These are phyloP conservation scores for Fonsecaea multimorphosa DNA, from an alignment of 2,329 filamentous ascomycete species.

Conservation along the genomic window DNA sequence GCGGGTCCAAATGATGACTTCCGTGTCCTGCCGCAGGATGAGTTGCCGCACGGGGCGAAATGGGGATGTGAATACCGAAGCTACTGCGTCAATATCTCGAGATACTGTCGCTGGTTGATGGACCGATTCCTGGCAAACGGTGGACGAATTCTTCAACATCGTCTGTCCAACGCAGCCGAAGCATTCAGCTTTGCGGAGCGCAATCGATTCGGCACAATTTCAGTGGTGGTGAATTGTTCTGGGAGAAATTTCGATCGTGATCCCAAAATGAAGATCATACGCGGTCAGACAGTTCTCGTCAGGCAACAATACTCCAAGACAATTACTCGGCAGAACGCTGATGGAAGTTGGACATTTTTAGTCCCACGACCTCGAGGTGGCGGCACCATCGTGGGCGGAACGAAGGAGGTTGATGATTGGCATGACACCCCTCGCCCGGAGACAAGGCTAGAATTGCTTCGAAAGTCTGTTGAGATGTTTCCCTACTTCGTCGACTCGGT, in stretches of 20 bases:
- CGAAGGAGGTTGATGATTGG: slow-evolving; percentile 67
- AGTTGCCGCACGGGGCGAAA: slow-evolving; percentile 44
- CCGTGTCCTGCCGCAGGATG: slow-evolving; percentile 40
- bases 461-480: slow-evolving; percentile 49
- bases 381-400: slow-evolving; percentile 70
- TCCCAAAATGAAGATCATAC: slow-evolving; percentile 51
- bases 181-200: slow-evolving; percentile 46
- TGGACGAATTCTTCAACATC: slow-evolving; percentile 41
- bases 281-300: slow-evolving; percentile 57
- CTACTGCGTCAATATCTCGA: slow-evolving; percentile 52
- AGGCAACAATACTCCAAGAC: slow-evolving; percentile 52
- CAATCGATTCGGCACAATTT: slow-evolving; percentile 36
- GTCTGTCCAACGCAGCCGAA: slow-evolving; percentile 43
- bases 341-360: slow-evolving; percentile 68
- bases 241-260: slow-evolving; percentile 51
- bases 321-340: slow-evolving; percentile 66
- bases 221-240: slow-evolving; percentile 54
- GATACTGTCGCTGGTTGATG: slow-evolving; percentile 52
- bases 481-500: slow-evolving; percentile 47
- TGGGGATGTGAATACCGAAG: slow-evolving; percentile 52
- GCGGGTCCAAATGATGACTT: slow-evolving; percentile 48
- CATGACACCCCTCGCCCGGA: slow-evolving; percentile 56
- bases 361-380: slow-evolving; percentile 67
- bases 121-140: slow-evolving; percentile 50
- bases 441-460: slow-evolving; percentile 57